Percentiles rank a stretch among this genome's conserved stretches.
phyloP scores from a whole-genome alignment of 2,329 filamentous ascomycete species.

The Rhynchosporium secalis region DNA sequence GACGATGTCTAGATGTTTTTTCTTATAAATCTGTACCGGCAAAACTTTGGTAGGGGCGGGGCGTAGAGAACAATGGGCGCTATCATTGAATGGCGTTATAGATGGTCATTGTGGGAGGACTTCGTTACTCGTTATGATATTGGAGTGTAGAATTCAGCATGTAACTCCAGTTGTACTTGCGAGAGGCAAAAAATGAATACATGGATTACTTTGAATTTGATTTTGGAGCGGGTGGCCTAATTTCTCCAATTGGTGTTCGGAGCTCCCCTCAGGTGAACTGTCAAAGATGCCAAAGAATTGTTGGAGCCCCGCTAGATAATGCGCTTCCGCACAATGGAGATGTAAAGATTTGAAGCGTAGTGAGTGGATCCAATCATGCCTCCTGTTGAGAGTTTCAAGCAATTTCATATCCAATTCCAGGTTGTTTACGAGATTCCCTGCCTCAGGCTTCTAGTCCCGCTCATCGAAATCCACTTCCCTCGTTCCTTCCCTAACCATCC shows the following conservation, averaged over 20 bases:
- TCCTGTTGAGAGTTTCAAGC: no score
- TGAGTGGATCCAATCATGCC: no score
- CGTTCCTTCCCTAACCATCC: not conserved
- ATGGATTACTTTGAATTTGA: not conserved
- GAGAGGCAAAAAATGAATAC: constrained; percentile 4
- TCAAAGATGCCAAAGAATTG: no score
- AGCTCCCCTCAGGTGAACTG: no score
- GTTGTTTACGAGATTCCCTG: not conserved
- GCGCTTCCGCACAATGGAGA: no score
- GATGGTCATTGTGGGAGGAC: constrained; percentile 14
- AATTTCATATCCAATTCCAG: not conserved
- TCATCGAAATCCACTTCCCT: not conserved
- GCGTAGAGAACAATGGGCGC: constrained; percentile 26
- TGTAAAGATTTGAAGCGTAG: no score
- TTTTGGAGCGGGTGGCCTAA: no score
- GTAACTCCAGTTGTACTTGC: not conserved
- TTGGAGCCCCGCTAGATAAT: no score
- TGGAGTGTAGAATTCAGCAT: not conserved
- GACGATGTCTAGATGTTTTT: constrained; percentile 25
- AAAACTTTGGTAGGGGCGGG: constrained; percentile 22
- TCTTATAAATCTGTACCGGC: constrained; percentile 24
- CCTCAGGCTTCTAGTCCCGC: not conserved
- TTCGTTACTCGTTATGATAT: constrained; percentile 10
- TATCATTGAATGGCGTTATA: constrained; percentile 30
- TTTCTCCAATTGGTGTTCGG: no score